Conservation (phyloP, 1,284 basidiomycete genomes). For the Cutaneotrichosporon dermatis region DNA sequence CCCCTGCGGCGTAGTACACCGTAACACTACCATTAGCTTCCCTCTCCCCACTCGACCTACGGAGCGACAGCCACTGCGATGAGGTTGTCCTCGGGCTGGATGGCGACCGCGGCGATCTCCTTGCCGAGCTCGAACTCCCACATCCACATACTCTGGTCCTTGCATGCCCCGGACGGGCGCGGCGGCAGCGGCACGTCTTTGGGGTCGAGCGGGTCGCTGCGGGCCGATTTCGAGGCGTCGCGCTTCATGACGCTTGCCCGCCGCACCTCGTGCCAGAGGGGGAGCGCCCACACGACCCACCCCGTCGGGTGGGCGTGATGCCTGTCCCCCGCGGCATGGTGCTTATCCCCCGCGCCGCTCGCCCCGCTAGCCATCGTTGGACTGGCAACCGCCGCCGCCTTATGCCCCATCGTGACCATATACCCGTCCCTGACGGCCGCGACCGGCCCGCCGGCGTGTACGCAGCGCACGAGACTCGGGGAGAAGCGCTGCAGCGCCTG, state of each 20-base stretch:
- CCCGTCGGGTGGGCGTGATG: background rate
- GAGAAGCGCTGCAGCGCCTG: background rate
- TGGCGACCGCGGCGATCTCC: background rate
- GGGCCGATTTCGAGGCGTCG: background rate
- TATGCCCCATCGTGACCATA: background rate
- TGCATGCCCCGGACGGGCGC: background rate
- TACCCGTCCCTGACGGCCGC: conserved; percentile 6
- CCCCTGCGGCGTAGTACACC: background rate
- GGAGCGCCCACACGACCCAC: conserved; percentile 6
- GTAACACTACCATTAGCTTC: background rate
- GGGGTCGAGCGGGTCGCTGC: background rate
- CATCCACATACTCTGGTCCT: conserved; percentile 6
- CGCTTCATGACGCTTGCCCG: background rate
- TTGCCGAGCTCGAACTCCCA: conserved; percentile 5
- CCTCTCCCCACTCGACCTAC: background rate
- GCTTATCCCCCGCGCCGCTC: too few relatives aligned
- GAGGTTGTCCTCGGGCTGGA: conserved; percentile 10
- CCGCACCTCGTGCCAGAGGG: conserved; percentile 5
- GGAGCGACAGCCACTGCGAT: background rate
- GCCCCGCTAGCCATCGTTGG: too few relatives aligned
- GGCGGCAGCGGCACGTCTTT: conserved; percentile 2
- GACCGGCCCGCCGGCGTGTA: background rate
- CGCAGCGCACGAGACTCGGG: conserved; percentile 2
- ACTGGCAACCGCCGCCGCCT: too few relatives aligned
- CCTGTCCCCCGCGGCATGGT: too few relatives aligned